Evolutionary conservation across 2,329 filamentous ascomycete species (phyloP).

Genomic region (Pestalotiopsis fici): DNA sequence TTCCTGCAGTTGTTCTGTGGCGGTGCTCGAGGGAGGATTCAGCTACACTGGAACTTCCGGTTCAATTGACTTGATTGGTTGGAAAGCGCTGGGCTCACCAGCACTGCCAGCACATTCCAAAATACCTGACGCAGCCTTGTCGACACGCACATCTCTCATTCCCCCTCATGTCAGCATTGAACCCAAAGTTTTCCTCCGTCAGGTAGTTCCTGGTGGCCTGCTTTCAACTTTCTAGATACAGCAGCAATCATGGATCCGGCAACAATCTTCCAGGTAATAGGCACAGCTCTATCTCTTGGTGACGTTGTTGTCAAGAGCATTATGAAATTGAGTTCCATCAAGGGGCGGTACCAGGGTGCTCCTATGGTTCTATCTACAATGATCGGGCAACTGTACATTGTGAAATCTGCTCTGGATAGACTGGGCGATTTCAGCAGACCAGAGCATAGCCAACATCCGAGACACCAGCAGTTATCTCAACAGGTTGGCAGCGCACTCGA

Average conservation of each 20-base stretch:
- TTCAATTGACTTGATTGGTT: no score
- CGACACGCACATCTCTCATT: no score
- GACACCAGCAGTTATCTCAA: slow-evolving; percentile 15
- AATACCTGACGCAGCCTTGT: no score
- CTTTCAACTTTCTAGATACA: background rate
- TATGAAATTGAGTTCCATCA: slow-evolving; percentile 13
- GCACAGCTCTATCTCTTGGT: slow-evolving; percentile 14
- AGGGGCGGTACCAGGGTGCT: slow-evolving; percentile 15
- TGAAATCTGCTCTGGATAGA: slow-evolving; percentile 14
- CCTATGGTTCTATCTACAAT: slow-evolving; percentile 17
- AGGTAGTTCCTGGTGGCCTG: background rate
- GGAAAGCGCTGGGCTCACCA: no score
- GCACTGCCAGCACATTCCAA: no score
- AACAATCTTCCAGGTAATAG: slow-evolving; percentile 17
- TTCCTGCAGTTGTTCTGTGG: no score
- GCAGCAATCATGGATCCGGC: slow-evolving; percentile 14
- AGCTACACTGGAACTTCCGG: no score
- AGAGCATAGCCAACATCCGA: slow-evolving; percentile 5
- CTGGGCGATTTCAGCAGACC: slow-evolving; percentile 10
- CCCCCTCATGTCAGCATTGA: no score
- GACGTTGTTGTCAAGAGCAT: slow-evolving; percentile 18
- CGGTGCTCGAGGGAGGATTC: no score
- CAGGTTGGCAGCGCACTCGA: slow-evolving; percentile 15
- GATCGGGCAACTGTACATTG: slow-evolving; percentile 18
- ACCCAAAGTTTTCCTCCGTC: background rate